Percentiles rank a stretch among this genome's conserved stretches.
These are phyloP conservation scores for Corrigiola litoralis DNA, from an alignment of 179 eudicot species.

Conservation along the genomic window DNA sequence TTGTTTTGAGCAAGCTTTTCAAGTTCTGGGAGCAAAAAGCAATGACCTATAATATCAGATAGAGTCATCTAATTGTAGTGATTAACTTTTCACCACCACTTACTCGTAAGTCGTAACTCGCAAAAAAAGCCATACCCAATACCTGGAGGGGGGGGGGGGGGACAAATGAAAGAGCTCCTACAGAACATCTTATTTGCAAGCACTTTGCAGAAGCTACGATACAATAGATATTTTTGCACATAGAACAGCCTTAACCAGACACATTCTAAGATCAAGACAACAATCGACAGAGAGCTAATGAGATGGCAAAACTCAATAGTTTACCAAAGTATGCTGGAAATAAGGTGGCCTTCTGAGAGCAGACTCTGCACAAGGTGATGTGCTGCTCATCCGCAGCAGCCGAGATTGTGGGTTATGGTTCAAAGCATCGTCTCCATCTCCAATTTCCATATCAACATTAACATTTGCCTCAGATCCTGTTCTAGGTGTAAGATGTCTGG, in stretches of 20 bases:
- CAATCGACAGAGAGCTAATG: neutral
- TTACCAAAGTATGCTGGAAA: constrained; percentile 60
- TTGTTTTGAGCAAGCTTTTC: too few relatives aligned
- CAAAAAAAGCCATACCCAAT: too few relatives aligned
- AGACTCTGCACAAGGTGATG: constrained; percentile 89
- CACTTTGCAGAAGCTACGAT: too few relatives aligned
- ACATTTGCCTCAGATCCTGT: constrained; percentile 58
- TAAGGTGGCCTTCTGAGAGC: constrained; percentile 56
- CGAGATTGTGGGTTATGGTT: constrained; percentile 55
- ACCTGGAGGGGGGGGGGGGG: too few relatives aligned
- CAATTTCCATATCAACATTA: constrained; percentile 47
- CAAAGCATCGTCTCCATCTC: constrained; percentile 56
- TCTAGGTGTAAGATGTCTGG: constrained; percentile 72
- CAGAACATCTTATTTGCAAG: too few relatives aligned
- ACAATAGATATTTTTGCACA: too few relatives aligned
- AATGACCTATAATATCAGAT: too few relatives aligned
- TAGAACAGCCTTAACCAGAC: neutral
- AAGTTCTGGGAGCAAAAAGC: too few relatives aligned
- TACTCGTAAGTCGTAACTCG: too few relatives aligned
- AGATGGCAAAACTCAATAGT: neutral
- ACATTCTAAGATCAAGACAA: neutral
- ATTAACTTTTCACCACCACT: too few relatives aligned
- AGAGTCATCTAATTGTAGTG: too few relatives aligned
- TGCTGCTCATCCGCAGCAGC: constrained; percentile 62
- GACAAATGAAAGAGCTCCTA: too few relatives aligned